phyloP scores from a whole-genome alignment of 805 yeast genomes.

The Saturnispora dispora region DNA sequence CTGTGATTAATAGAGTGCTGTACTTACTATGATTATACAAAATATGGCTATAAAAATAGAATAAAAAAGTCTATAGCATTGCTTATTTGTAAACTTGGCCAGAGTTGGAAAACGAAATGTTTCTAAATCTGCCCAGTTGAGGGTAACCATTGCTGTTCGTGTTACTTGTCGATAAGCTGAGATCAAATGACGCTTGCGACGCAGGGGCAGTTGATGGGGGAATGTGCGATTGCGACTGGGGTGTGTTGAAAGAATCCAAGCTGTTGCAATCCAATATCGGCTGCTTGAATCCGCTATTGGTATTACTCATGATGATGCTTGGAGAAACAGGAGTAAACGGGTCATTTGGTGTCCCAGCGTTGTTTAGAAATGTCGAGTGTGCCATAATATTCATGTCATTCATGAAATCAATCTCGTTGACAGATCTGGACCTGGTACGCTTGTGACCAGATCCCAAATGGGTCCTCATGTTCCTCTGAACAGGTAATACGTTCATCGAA shows the following conservation, averaged over 20 bases:
- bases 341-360: conserved; percentile 1
- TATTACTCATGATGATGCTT: conserved; percentile 1
- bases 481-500: background rate
- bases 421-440: conserved; percentile 29
- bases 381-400: background rate
- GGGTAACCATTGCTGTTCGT: background rate
- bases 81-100: background rate
- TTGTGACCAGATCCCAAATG: conserved; percentile 23
- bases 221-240: background rate
- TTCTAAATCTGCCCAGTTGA: background rate
- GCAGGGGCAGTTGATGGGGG: conserved; percentile 1
- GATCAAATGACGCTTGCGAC: conserved; percentile 3
- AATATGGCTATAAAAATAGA: background rate
- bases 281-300: background rate
- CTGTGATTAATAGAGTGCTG: background rate
- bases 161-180: background rate
- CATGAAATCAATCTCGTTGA: conserved; percentile 23
- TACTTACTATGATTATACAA: background rate
- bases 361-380: conserved; percentile 1
- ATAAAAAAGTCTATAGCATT: background rate
- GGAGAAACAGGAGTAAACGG: conserved; percentile 8
- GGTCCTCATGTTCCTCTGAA: background rate
- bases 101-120: background rate
- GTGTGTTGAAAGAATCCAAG: conserved; percentile 2
- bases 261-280: background rate